Evolutionary conservation across 2,329 filamentous ascomycete genomes (phyloP).

Genomic region (Rasamsonia emersonii): DNA sequence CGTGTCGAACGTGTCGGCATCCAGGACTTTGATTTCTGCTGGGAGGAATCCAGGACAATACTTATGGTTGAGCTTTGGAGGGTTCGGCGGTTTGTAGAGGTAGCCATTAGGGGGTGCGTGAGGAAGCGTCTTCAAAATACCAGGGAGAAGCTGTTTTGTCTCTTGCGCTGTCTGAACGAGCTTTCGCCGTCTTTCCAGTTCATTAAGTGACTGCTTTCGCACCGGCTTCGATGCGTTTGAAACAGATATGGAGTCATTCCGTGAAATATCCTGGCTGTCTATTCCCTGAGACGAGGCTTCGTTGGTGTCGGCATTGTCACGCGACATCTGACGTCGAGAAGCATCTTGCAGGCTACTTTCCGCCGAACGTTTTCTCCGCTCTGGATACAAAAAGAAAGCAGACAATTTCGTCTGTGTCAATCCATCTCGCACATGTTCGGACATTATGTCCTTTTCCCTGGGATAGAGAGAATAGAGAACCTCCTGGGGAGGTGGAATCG

Average conservation of each 20-base stretch:
- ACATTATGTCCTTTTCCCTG: no score
- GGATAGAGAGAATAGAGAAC: no score
- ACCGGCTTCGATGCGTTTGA: neutral
- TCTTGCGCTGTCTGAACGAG: slow-evolving; percentile 41
- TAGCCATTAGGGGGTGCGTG: slow-evolving; percentile 31
- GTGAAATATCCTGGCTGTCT: neutral
- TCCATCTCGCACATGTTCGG: no score
- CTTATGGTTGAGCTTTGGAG: slow-evolving; percentile 31
- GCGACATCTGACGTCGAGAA: no score
- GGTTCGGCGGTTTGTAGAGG: slow-evolving; percentile 27
- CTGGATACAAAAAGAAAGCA: slow-evolving; percentile 10
- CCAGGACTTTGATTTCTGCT: slow-evolving; percentile 42
- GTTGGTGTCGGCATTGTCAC: neutral
- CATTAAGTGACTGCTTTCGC: slow-evolving; percentile 2
- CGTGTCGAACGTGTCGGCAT: slow-evolving; percentile 51
- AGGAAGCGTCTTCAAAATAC: slow-evolving; percentile 39
- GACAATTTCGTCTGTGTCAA: slow-evolving; percentile 13
- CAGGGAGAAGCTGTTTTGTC: slow-evolving; percentile 40
- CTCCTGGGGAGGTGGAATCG: no score
- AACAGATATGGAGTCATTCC: neutral
- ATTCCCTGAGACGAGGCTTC: slow-evolving; percentile 4
- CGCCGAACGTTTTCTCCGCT: slow-evolving; percentile 4
- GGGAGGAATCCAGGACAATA: slow-evolving; percentile 35
- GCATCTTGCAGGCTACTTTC: no score
- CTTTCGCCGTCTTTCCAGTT: slow-evolving; percentile 9